Percentiles rank a stretch among this genome's conserved stretches.
These are phyloP conservation scores for Ustilago cynodontis DNA, from an alignment of 1,284 basidiomycete genomes.

Conservation along the genomic window DNA sequence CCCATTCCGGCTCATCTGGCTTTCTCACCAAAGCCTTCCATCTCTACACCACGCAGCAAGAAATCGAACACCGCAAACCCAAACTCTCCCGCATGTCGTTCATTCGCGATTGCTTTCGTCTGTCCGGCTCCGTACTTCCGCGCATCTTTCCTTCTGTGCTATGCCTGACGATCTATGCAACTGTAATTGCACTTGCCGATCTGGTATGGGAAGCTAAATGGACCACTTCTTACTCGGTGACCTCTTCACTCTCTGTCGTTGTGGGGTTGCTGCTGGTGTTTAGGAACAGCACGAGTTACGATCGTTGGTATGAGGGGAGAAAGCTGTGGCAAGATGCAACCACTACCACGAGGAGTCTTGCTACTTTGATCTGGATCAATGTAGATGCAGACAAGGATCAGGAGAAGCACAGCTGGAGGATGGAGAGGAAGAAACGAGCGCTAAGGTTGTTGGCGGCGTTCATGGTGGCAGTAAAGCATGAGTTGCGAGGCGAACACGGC, in stretches of 20 bases:
- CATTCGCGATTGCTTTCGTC: conserved; percentile 84
- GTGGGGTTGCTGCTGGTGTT: conserved; percentile 74
- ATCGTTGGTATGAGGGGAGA: conserved; percentile 85
- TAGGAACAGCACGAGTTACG: conserved; percentile 70
- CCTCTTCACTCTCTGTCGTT: conserved; percentile 87
- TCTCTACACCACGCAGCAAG: conserved; percentile 28
- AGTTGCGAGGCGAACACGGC: conserved; percentile 75
- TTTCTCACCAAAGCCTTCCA: conserved; percentile 30
- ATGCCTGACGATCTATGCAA: conserved; percentile 82
- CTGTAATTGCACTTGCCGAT: conserved; percentile 74
- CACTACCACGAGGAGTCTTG: conserved; percentile 75
- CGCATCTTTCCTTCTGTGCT: conserved; percentile 76
- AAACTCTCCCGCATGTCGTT: conserved; percentile 74
- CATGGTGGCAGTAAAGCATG: conserved; percentile 80
- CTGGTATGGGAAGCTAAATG: conserved; percentile 75
- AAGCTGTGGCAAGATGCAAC: conserved; percentile 77
- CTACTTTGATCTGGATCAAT: conserved; percentile 82
- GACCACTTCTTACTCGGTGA: conserved; percentile 79
- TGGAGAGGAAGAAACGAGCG: conserved; percentile 78
- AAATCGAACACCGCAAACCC: conserved; percentile 36
- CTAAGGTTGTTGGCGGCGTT: conserved; percentile 79
- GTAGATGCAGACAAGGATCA: conserved; percentile 70
- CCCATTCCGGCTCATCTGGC: conserved; percentile 10
- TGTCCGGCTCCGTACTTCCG: conserved; percentile 76
- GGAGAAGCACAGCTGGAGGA: conserved; percentile 71